Evolutionary conservation across 306 rosid genomes (phyloP).

Genomic region (Lathyrus oleraceus): DNA sequence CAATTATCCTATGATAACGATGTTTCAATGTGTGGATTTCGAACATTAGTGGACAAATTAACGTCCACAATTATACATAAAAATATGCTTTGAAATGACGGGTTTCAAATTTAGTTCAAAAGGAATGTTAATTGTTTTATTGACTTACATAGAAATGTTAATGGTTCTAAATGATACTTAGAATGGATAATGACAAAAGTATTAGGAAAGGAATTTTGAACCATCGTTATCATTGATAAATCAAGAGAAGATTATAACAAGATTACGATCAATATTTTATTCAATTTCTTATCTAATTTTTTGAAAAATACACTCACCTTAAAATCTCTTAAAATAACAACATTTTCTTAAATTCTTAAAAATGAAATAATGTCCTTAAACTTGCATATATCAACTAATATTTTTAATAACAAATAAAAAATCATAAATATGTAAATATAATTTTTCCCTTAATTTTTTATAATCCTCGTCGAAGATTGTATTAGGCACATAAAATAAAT

Average conservation of each 20-base stretch:
- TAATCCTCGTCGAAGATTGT: no score
- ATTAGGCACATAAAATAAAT: no score
- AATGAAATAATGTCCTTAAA: no score
- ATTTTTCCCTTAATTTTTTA: no score
- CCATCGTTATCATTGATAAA: background rate
- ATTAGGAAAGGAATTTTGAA: background rate
- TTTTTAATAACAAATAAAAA: no score
- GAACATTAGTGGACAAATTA: conserved; percentile 16
- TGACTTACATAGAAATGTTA: background rate
- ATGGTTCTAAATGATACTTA: background rate
- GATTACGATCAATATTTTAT: no score
- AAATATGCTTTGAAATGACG: conserved; percentile 28
- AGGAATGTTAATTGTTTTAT: conserved; percentile 31
- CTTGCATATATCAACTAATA: no score
- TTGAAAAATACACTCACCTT: no score
- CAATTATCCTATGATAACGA: conserved; percentile 39
- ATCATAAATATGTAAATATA: no score
- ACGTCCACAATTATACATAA: background rate
- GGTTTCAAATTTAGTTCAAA: conserved; percentile 24
- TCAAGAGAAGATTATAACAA: background rate
- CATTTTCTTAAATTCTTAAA: no score
- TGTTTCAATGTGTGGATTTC: conserved; percentile 29
- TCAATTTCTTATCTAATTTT: no score
- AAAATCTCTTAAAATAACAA: no score
- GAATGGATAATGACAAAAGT: conserved; percentile 10